Percentiles rank a stretch among this genome's conserved stretches.
phyloP scores from a whole-genome alignment of 1,284 basidiomycete species.

The Tilletia indica region DNA sequence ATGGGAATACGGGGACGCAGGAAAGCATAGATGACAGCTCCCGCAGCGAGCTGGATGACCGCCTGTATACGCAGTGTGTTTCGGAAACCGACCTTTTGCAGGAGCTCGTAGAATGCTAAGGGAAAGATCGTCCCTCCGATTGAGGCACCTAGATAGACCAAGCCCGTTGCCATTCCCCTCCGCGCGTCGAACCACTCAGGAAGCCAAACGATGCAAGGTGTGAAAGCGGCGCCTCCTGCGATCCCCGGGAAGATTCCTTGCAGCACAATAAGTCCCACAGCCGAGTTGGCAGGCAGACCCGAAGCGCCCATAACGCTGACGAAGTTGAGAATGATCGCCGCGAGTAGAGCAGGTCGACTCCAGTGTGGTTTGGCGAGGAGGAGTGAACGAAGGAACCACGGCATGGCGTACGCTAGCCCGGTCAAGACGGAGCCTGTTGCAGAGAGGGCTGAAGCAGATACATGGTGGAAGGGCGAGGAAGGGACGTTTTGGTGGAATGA shows the following conservation, averaged over 20 bases:
- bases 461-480: background rate
- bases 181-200: constrained; percentile 21
- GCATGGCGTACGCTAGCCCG: background rate
- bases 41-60: constrained; percentile 11
- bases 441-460: background rate
- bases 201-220: constrained; percentile 19
- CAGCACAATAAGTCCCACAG: constrained; percentile 3
- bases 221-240: constrained; percentile 15
- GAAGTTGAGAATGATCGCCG: background rate
- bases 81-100: constrained; percentile 31
- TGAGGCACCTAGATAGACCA: constrained; percentile 31
- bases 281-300: constrained; percentile 18
- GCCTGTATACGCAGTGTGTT: constrained; percentile 41
- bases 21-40: background rate
- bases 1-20: background rate
- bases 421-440: background rate
- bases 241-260: constrained; percentile 21
- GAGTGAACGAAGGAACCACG: background rate
- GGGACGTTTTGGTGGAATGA: background rate
- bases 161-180: constrained; percentile 30
- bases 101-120: constrained; percentile 28
- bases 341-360: background rate
- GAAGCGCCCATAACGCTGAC: constrained; percentile 26
- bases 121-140: constrained; percentile 37
- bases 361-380: constrained; percentile 1